Evolutionary conservation across 192 early-diverging fungal species (phyloP), one percentile per base, ranked within the genome.

Genomic region (Coemansia guatemalensis): DNA sequence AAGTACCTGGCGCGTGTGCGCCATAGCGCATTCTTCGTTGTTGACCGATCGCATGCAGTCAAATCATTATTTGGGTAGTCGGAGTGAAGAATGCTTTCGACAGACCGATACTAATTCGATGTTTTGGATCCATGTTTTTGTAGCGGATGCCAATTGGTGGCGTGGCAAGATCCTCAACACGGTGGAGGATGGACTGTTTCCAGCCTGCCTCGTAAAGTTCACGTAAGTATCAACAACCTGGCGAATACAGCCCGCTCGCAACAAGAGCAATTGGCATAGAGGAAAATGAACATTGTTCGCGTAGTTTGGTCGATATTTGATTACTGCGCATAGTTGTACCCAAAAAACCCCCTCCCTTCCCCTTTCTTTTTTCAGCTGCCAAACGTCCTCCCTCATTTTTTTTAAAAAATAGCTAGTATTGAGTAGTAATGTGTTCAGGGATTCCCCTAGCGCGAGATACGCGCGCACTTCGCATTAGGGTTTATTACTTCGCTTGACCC

Each of bases 71-170:
- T 44, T 44, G 39, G 14, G 1, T 17, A 44, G 39, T 35, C 33
- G 5, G 33, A 35, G 33, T 35, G 33, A 11, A 1, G 14, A 44
- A 11, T 12, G 17, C 1, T 17, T 2, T 44, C 39, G 14, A 2
- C 17, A 17, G 11, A 44, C 39, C 11, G 39, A 17, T 44, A 24
- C 60, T 53, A 48, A 29, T 33, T 62, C 41, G 27, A 39, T 9
- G 17, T 23, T 32, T 48, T 48, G 26, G 27, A 21, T 18, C 9
- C 51, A 26, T 21, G 48, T 22, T 14, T 52, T 17, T 32, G 61
- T 76, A 76, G 78, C 79, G 17, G 82, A 83, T 58, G 74, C 82
- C 25, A 83, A 83, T 66, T 83, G 82, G 82, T 83, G 82, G 82
- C 67, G 73, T 25, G 82, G 82, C 49, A 71, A 66, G 53, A 79